Conservation (phyloP, 495 filamentous ascomycete species). For the Daldinia bambusicola region DNA sequence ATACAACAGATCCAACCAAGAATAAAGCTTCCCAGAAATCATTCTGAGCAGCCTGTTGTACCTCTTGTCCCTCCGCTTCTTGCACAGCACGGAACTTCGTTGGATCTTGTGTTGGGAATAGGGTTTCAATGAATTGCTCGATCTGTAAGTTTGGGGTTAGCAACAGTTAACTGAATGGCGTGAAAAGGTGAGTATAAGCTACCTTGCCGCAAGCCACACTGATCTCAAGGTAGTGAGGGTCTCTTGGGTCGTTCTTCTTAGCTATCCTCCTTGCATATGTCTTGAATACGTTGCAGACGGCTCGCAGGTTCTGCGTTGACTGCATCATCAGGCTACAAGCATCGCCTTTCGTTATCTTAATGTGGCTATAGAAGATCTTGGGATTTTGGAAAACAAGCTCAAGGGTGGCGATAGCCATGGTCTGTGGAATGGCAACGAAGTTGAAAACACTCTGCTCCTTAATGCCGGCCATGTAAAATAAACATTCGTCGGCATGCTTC, state of each 20-base stretch:
- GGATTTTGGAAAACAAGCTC: slow-evolving; percentile 94
- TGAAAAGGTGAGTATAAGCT: slow-evolving; percentile 44
- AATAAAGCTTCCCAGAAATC: slow-evolving; percentile 51
- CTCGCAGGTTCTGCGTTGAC: slow-evolving; percentile 85
- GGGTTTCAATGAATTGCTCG: slow-evolving; percentile 94
- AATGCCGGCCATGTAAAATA: slow-evolving; percentile 96
- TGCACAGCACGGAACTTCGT: slow-evolving; percentile 54
- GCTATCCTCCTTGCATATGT: slow-evolving; percentile 81
- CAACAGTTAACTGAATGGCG: neutral
- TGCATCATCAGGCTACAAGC: slow-evolving; percentile 92
- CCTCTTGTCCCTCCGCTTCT: slow-evolving; percentile 35
- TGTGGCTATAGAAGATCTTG: slow-evolving; percentile 82
- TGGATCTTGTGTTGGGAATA: slow-evolving; percentile 79
- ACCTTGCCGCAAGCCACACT: slow-evolving; percentile 91
- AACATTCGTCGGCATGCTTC: slow-evolving; percentile 87
- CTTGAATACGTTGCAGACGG: slow-evolving; percentile 82
- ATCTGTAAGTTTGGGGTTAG: slow-evolving; percentile 65
- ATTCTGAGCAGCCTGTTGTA: slow-evolving; percentile 41
- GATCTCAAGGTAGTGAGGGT: slow-evolving; percentile 94
- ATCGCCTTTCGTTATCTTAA: slow-evolving; percentile 97
- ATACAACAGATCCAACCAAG: slow-evolving; percentile 49
- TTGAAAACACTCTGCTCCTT: slow-evolving; percentile 99
- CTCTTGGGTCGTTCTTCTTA: slow-evolving; percentile 92
- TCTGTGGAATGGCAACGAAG: slow-evolving; percentile 97
- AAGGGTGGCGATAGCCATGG: slow-evolving; percentile 96